Conservation (phyloP, 2,329 filamentous ascomycete species). For the Chaetomium sp. region DNA sequence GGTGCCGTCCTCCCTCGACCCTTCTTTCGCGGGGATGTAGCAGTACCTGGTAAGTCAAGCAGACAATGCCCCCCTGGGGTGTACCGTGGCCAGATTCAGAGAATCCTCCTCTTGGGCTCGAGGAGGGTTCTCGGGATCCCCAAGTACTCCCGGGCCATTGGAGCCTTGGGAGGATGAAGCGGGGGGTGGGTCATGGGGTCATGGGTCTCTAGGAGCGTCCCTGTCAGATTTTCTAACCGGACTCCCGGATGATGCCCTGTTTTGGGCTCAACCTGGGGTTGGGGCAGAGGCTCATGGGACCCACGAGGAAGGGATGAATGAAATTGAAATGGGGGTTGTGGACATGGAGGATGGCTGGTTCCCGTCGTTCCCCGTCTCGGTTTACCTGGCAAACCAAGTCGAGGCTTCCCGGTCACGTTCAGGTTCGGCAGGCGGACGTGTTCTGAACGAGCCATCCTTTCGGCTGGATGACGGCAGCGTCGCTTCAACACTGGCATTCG, state of each 20-base stretch:
- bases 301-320: not conserved
- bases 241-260: not conserved
- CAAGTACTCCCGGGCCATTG: not conserved
- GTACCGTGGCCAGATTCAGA: not conserved
- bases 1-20: not conserved
- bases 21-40: not conserved
- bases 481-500: not conserved
- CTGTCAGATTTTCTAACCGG: not conserved
- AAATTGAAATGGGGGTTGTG: not conserved
- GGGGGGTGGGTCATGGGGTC: not conserved
- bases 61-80: not conserved
- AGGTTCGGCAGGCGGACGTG: not conserved
- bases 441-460: not conserved
- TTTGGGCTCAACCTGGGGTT: not conserved
- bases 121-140: not conserved
- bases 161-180: not conserved
- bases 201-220: not conserved
- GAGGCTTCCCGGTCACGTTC: not conserved
- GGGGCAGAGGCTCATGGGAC: not conserved
- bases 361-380: not conserved
- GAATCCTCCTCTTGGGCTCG: not conserved
- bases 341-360: not conserved
- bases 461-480: not conserved
- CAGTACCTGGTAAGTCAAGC: not conserved
- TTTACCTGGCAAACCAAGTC: not conserved